These are phyloP conservation scores for Saitozyma sp. DNA, from an alignment of 768 basidiomycete species.

Conservation along the genomic window DNA sequence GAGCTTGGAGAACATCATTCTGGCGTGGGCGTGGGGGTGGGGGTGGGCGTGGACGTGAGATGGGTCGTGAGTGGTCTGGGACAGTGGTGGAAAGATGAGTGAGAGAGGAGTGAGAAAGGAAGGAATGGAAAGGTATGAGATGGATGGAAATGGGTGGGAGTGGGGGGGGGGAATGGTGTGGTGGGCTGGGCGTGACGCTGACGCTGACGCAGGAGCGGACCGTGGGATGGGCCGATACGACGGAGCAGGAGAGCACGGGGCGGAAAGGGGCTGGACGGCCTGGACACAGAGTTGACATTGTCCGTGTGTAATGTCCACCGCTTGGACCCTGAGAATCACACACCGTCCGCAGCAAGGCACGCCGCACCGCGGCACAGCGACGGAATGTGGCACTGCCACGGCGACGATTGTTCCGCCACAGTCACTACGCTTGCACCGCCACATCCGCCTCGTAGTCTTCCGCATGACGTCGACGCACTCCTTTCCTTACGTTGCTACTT, in stretches of 20 bases:
- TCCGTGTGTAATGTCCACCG: too few relatives aligned
- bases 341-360: too few relatives aligned
- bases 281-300: neutral
- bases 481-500: too few relatives aligned
- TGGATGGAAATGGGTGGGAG: neutral
- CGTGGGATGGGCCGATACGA: neutral
- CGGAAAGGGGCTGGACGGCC: neutral
- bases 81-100: neutral
- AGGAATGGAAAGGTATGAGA: slow-evolving; percentile 6
- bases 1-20: slow-evolving; percentile 37
- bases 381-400: too few relatives aligned
- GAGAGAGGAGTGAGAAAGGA: slow-evolving; percentile 6
- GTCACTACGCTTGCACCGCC: too few relatives aligned
- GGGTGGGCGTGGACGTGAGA: slow-evolving; percentile 6
- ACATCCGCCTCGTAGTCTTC: too few relatives aligned
- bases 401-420: too few relatives aligned
- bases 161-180: slow-evolving; percentile 8
- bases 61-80: neutral
- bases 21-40: slow-evolving; percentile 2
- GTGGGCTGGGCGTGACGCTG: neutral
- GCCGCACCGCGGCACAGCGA: too few relatives aligned
- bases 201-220: neutral
- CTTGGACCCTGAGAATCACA: too few relatives aligned
- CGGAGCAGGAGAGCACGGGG: neutral
- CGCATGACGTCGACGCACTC: too few relatives aligned